A percentile compares a stretch with the other conserved stretches of the same genome.
Evolutionary conservation across 2,329 filamentous ascomycete species (phyloP).

Genomic region (Neopestalotiopsis sp.): DNA sequence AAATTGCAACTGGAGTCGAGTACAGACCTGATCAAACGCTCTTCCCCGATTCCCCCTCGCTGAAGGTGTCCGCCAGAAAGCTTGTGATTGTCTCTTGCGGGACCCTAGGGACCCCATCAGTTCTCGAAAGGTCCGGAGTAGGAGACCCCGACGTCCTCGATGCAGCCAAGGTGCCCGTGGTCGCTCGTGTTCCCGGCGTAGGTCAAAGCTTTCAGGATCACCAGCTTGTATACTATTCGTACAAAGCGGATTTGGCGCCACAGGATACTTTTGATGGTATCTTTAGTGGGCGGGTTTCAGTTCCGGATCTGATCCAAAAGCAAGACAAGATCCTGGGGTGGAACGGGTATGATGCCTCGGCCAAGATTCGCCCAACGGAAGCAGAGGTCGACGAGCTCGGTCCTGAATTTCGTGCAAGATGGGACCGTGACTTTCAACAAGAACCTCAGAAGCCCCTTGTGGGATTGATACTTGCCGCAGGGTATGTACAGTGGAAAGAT

Average conservation of each 20-base stretch:
- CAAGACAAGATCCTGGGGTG: conserved; percentile 29
- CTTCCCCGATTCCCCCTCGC: too few species aligned
- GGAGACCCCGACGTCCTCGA: conserved; percentile 50
- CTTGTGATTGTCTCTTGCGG: conserved; percentile 50
- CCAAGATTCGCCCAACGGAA: conserved; percentile 30
- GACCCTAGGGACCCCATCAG: conserved; percentile 46
- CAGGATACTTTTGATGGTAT: conserved; percentile 28
- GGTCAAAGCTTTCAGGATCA: conserved; percentile 56
- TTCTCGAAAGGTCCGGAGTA: conserved; percentile 59
- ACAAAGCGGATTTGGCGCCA: conserved; percentile 34
- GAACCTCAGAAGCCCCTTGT: neutral
- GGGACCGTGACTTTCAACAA: conserved; percentile 30
- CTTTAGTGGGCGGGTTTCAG: conserved; percentile 13
- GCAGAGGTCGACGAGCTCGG: conserved; percentile 29
- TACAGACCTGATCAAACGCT: conserved; percentile 31
- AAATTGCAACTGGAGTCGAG: conserved; percentile 22
- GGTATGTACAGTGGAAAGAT: too few species aligned
- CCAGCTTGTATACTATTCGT: conserved; percentile 53
- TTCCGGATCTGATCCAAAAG: conserved; percentile 23
- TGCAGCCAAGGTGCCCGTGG: conserved; percentile 35
- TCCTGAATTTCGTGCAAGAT: conserved; percentile 28
- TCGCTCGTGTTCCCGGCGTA: conserved; percentile 51
- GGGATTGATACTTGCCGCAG: too few species aligned
- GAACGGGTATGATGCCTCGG: conserved; percentile 27
- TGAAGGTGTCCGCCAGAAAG: conserved; percentile 44